Evolutionary conservation across 2,329 filamentous ascomycete genomes (phyloP), one percentile per base, ranked within the genome.

Genomic region (Spiromastix sp.): DNA sequence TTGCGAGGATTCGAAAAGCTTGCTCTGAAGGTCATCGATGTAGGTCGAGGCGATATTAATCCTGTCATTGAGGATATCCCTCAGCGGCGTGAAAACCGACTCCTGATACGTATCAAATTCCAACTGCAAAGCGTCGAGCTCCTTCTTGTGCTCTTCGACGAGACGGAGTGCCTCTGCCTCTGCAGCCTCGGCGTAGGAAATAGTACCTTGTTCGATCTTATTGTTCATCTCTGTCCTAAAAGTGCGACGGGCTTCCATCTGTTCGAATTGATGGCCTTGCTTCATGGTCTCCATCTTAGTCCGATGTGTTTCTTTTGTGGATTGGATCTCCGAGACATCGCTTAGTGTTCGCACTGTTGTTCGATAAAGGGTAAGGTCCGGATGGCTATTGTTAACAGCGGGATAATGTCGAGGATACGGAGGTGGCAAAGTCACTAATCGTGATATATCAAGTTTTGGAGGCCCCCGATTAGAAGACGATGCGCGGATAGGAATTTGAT

Each of bases 361-460:
- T 32, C 91, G 78, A 30, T 84, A 87, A 2, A 77, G 71, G 0
- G 80, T 72, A n/a, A 98, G 71, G 44, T 93, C 81, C 0, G 91
- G 91, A 52, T 98, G 91, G 47, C 77, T 93, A 52, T 96, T 98
- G 56, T 93, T 95, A 11, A 96, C 84, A 1, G 91, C 91, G 6
- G 91, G 91, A 49, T 96, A 82, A 51, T 96, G 89, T 5, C 89
- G 79, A 2, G 91, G 91, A 55, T 93, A 96, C 2, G 91, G 84
- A 1, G 91, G 91, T 6, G 91, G 91, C 19, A 98, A 68, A 0
- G 91, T 95, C 4, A 98, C 82, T 2, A 98, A 74, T 18, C 91
- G 74, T 3, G 91, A 96, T 17, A 96, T 81, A 51, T 98, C 89
- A 3, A 96, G 63, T 39, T 76, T 76, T 15, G 59, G 61, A 17